phyloP scores from a whole-genome alignment of 2,329 filamentous ascomycete species.

The Penicillium sp. region DNA sequence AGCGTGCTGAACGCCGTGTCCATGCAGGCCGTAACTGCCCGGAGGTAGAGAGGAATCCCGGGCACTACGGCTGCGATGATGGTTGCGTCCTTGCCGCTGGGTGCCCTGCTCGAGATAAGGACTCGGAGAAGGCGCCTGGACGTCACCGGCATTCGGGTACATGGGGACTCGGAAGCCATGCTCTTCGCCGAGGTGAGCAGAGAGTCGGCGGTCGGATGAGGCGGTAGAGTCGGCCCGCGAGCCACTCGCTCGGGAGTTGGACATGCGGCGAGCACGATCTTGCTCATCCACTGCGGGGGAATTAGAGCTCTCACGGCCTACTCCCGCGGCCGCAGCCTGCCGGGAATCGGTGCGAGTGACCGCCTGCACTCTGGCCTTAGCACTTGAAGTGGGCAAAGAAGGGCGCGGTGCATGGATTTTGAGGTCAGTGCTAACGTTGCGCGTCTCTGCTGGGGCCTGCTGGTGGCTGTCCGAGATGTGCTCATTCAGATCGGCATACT shows the following conservation, averaged over 20 bases:
- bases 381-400: slow-evolving; percentile 76
- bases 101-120: slow-evolving; percentile 54
- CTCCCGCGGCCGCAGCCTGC: slow-evolving; percentile 78
- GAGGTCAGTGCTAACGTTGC: slow-evolving; percentile 76
- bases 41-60: slow-evolving; percentile 73
- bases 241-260: slow-evolving; percentile 65
- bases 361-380: slow-evolving; percentile 77
- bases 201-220: slow-evolving; percentile 56
- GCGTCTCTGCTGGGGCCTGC: slow-evolving; percentile 68
- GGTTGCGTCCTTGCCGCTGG: slow-evolving; percentile 55
- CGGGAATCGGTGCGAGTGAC: slow-evolving; percentile 93
- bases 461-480: slow-evolving; percentile 46
- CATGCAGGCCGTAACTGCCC: slow-evolving; percentile 90
- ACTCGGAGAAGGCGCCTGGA: slow-evolving; percentile 87
- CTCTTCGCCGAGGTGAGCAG: slow-evolving; percentile 67
- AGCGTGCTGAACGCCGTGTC: slow-evolving; percentile 73
- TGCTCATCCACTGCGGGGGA: slow-evolving; percentile 51
- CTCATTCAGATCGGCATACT: slow-evolving; percentile 70
- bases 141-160: slow-evolving; percentile 88
- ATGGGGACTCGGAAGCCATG: slow-evolving; percentile 94
- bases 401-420: slow-evolving; percentile 88
- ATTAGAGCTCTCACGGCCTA: slow-evolving; percentile 61
- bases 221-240: slow-evolving; percentile 50
- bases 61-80: slow-evolving; percentile 71
- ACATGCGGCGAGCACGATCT: slow-evolving; percentile 56